Evolutionary conservation across 805 yeast genomes (phyloP).

Genomic region (Saccharomycopsis oosterbeekiorum): DNA sequence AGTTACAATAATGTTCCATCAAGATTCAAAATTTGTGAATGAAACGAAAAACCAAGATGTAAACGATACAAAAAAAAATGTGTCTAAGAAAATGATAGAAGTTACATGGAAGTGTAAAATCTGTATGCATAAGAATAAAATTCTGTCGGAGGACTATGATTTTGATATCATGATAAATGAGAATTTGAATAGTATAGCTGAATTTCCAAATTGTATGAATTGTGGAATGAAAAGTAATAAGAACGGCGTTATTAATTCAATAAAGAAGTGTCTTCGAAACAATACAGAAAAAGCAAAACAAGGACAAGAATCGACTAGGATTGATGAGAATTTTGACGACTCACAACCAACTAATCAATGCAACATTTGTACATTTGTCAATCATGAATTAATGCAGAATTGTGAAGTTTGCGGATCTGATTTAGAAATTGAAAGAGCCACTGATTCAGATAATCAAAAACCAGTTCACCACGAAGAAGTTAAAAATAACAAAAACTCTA

Average conservation of each 20-base stretch:
- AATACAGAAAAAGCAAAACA: not conserved
- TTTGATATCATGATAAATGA: constrained; percentile 17
- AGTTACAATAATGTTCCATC: constrained; percentile 36
- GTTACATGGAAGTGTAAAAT: constrained; percentile 80
- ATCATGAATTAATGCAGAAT: constrained; percentile 64
- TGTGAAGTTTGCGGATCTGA: constrained; percentile 86
- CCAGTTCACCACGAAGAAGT: not conserved
- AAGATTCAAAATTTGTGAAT: not conserved
- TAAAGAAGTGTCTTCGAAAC: constrained; percentile 16
- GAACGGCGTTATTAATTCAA: constrained; percentile 28
- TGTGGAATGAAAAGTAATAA: constrained; percentile 50
- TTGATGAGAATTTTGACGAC: not conserved
- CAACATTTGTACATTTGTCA: constrained; percentile 64
- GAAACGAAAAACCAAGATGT: not conserved
- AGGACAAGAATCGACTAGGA: not conserved
- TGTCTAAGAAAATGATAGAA: not conserved
- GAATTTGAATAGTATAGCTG: constrained; percentile 13
- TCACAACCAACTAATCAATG: constrained; percentile 26
- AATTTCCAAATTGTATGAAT: constrained; percentile 40
- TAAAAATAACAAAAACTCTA: not conserved
- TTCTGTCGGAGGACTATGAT: constrained; percentile 25
- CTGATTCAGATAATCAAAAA: no score
- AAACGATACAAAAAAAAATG: not conserved
- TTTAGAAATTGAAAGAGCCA: constrained; percentile 21
- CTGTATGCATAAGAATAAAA: constrained; percentile 59